Conservation (phyloP, 768 basidiomycete species). For the Leucogyrophana mollusca region DNA sequence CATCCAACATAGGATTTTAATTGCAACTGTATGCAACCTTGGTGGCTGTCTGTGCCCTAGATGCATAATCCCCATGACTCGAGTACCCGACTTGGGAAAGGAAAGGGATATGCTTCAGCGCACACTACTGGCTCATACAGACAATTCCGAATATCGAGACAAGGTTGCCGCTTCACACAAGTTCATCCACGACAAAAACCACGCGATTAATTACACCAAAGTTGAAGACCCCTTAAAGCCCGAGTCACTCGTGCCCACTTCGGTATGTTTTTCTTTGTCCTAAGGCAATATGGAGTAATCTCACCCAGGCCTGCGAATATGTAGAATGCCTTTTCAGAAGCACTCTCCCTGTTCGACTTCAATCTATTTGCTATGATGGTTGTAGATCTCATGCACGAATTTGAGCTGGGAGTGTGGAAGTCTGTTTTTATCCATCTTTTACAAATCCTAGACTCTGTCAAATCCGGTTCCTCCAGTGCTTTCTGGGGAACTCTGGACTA, state of each 20-base stretch:
- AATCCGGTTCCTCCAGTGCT: too few species aligned
- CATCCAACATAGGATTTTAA: conserved; percentile 6
- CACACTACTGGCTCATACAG: neutral
- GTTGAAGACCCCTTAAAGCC: neutral
- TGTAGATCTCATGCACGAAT: conserved; percentile 32
- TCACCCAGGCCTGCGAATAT: too few species aligned
- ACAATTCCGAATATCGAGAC: neutral
- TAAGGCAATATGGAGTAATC: too few species aligned
- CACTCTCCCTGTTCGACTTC: conserved; percentile 16
- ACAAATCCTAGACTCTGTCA: too few species aligned
- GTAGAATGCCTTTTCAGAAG: conserved; percentile 33
- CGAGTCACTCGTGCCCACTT: neutral
- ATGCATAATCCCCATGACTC: conserved; percentile 8
- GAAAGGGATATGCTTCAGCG: conserved; percentile 2
- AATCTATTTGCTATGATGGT: conserved; percentile 25
- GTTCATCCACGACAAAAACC: neutral
- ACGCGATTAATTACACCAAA: neutral
- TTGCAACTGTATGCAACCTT: conserved; percentile 12
- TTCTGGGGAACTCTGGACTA: too few species aligned
- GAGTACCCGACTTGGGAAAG: conserved; percentile 7
- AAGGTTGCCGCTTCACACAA: neutral
- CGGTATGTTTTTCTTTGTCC: too few species aligned
- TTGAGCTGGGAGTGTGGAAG: conserved; percentile 36
- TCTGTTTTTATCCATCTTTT: conserved; percentile 23
- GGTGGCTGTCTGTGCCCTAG: conserved; percentile 17